phyloP scores from a whole-genome alignment of 192 early-diverging fungal genomes.

The Mortierella alpina region DNA sequence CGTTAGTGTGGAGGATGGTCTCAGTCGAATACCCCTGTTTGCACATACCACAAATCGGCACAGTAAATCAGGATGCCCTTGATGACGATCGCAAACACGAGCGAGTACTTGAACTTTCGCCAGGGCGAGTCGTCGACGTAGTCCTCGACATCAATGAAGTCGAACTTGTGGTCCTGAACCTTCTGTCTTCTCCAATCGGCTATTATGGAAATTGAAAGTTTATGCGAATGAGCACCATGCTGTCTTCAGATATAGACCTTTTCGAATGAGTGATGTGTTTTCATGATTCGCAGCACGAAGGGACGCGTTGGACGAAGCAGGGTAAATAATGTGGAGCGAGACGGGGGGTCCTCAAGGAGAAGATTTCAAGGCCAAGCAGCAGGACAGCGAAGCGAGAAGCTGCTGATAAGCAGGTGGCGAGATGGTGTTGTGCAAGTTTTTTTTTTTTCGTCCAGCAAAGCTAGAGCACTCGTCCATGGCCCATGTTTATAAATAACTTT shows the following conservation, averaged over 20 bases:
- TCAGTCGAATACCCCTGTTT: too few species aligned
- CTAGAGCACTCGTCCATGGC: too few species aligned
- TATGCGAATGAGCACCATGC: neutral
- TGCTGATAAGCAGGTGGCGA: neutral
- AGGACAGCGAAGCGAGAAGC: too few species aligned
- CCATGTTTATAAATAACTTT: too few species aligned
- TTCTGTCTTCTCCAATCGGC: constrained; percentile 84
- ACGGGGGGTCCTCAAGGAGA: too few species aligned
- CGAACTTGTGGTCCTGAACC: constrained; percentile 88
- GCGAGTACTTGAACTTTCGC: constrained; percentile 64
- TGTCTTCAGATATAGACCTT: neutral
- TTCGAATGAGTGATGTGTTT: neutral
- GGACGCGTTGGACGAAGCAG: too few species aligned
- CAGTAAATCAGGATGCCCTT: constrained; percentile 82
- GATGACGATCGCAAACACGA: constrained; percentile 73
- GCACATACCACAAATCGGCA: constrained; percentile 75
- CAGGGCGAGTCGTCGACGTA: constrained; percentile 60
- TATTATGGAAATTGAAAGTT: neutral
- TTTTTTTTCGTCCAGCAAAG: too few species aligned
- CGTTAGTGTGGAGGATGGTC: too few species aligned
- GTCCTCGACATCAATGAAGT: constrained; percentile 85
- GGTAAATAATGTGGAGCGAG: too few species aligned
- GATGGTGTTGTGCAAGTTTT: too few species aligned
- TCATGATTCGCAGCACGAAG: neutral
- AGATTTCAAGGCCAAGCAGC: too few species aligned